phyloP scores from a whole-genome alignment of 2,329 filamentous ascomycete genomes.

The Cladophialophora yegresii region DNA sequence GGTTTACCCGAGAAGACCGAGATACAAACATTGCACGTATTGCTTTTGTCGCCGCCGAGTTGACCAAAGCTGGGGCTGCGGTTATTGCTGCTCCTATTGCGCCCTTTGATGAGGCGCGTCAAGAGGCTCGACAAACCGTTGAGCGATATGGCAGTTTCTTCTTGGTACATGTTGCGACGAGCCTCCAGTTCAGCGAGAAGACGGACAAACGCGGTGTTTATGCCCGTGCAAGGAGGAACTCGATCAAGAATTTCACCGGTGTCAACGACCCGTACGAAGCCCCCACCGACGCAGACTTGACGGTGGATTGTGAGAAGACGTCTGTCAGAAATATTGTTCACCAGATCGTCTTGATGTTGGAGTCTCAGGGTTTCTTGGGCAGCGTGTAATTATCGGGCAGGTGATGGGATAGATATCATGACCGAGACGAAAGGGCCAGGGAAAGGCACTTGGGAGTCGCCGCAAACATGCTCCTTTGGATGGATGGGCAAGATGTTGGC shows the following conservation, averaged over 20 bases:
- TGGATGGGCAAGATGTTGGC: neutral
- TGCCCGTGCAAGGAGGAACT: conserved; percentile 75
- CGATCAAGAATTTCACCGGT: conserved; percentile 98
- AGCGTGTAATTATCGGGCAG: conserved; percentile 17
- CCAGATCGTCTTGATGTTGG: conserved; percentile 90
- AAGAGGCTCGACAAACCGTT: conserved; percentile 78
- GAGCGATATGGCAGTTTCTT: conserved; percentile 90
- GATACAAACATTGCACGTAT: conserved; percentile 95
- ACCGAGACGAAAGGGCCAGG: neutral
- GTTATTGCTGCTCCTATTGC: conserved; percentile 97
- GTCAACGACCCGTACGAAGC: conserved; percentile 96
- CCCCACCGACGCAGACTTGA: conserved; percentile 77
- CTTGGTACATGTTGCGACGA: conserved; percentile 91
- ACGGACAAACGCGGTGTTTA: conserved; percentile 94
- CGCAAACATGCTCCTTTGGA: neutral
- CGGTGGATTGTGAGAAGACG: conserved; percentile 82
- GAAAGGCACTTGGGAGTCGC: neutral
- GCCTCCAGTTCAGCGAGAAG: conserved; percentile 89
- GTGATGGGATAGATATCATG: conserved; percentile 1
- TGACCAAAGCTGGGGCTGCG: conserved; percentile 87
- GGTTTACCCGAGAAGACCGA: conserved; percentile 90
- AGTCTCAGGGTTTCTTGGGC: conserved; percentile 85
- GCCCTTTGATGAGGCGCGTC: conserved; percentile 77
- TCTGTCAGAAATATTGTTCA: conserved; percentile 91
- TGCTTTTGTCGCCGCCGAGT: conserved; percentile 90